Conservation (phyloP, 2,329 filamentous ascomycete genomes). For the Endoconidiophora laricicola region DNA sequence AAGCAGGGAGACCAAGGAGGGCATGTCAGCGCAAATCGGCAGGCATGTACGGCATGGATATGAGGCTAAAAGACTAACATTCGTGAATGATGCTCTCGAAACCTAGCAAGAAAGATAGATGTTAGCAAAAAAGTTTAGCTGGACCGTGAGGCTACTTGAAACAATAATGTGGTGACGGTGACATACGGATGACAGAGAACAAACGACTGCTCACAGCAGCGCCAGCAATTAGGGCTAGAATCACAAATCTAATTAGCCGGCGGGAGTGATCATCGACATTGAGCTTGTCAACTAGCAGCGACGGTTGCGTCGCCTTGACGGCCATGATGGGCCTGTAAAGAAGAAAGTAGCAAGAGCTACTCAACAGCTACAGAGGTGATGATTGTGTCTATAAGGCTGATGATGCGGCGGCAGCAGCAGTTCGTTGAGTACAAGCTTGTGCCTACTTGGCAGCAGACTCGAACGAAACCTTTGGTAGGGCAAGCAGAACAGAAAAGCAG, state of each 20-base stretch:
- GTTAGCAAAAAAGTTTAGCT: constrained; percentile 18
- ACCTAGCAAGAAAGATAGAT: constrained; percentile 30
- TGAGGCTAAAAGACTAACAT: constrained; percentile 47
- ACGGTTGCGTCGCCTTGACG: constrained; percentile 7
- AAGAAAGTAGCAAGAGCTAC: background rate
- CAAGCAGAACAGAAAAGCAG: background rate
- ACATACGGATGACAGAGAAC: constrained; percentile 94
- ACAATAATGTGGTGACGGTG: constrained; percentile 22
- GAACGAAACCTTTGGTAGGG: too few relatives aligned
- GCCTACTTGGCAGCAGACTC: too few relatives aligned
- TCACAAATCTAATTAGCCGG: constrained; percentile 63
- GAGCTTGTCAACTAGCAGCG: constrained; percentile 17
- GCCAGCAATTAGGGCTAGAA: constrained; percentile 77
- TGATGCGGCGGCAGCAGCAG: too few relatives aligned
- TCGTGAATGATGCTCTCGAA: constrained; percentile 99
- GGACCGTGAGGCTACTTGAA: background rate
- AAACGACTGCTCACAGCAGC: constrained; percentile 85
- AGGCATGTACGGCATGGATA: constrained; percentile 10
- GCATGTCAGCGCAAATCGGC: background rate
- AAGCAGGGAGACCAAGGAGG: too few relatives aligned
- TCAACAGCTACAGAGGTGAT: background rate
- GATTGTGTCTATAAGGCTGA: background rate
- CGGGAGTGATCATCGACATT: constrained; percentile 17
- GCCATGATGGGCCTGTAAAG: constrained; percentile 5
- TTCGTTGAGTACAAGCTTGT: too few relatives aligned